These are phyloP conservation scores for Diplodia sapinea DNA, from an alignment of 2,329 filamentous ascomycete genomes.

Conservation along the genomic window DNA sequence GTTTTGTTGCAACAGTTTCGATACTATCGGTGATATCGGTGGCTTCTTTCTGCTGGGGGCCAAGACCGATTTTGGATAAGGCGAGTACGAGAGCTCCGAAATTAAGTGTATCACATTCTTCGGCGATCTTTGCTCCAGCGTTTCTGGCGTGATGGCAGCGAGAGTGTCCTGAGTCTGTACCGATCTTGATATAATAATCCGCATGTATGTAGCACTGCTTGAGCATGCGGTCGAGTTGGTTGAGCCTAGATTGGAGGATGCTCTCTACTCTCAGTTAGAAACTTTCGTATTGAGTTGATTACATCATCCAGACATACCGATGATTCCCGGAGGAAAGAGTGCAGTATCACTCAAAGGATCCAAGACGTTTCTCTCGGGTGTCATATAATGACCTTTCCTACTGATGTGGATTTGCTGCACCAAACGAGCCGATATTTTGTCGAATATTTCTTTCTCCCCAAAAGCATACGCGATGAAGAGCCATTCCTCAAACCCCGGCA, in stretches of 20 bases:
- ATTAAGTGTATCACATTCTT: background rate
- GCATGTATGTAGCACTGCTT: background rate
- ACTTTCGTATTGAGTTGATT: too few species aligned
- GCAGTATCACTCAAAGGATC: background rate
- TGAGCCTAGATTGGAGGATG: background rate
- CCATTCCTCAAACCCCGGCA: constrained; percentile 16
- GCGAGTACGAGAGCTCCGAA: background rate
- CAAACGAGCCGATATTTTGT: background rate
- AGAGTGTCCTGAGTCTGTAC: too few species aligned
- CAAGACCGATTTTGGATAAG: background rate
- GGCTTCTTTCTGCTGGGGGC: background rate
- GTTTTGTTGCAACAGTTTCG: background rate
- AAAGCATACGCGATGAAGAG: constrained; percentile 15
- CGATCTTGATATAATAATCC: too few species aligned
- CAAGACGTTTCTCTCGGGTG: background rate
- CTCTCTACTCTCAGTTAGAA: background rate
- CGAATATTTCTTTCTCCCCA: background rate
- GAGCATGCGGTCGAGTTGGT: background rate
- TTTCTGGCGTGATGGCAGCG: background rate
- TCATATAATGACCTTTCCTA: background rate
- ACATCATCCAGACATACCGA: background rate
- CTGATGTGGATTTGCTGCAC: background rate
- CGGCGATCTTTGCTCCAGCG: background rate
- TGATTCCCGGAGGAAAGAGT: background rate
- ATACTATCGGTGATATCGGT: background rate